phyloP scores from a whole-genome alignment of 202 grass and related monocot species.

The Digitaria exilis region DNA sequence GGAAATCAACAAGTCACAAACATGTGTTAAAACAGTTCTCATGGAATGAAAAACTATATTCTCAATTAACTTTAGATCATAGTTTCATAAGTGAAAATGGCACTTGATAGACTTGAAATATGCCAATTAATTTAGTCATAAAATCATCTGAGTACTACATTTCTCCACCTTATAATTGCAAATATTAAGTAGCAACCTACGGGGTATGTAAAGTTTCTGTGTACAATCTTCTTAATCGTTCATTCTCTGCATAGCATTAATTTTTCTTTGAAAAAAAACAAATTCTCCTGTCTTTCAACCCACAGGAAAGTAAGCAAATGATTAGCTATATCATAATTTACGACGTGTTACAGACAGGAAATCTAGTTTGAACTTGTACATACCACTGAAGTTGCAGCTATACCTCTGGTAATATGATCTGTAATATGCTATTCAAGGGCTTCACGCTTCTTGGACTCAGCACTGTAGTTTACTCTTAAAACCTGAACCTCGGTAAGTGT shows the following conservation, averaged over 20 bases:
- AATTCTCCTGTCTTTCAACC: neutral
- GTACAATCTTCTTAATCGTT: constrained; percentile 62
- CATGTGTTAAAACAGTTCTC: neutral
- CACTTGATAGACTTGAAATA: neutral
- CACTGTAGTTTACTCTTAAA: too few species aligned
- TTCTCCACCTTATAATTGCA: neutral
- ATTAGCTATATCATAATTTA: constrained; percentile 15
- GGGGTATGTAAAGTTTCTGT: constrained; percentile 80
- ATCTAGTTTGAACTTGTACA: neutral
- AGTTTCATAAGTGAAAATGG: constrained; percentile 36
- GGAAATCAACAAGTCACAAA: neutral
- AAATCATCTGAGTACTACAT: constrained; percentile 7
- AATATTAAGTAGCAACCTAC: constrained; percentile 47
- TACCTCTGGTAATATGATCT: constrained; percentile 75
- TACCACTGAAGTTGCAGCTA: neutral
- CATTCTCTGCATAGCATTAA: constrained; percentile 64
- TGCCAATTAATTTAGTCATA: constrained; percentile 1
- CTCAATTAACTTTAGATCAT: neutral
- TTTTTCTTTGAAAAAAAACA: neutral
- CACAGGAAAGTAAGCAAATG: constrained; percentile 20
- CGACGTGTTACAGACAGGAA: neutral
- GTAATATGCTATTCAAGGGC: constrained; percentile 57
- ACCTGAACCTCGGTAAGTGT: constrained; percentile 57
- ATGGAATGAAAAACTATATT: too few species aligned
- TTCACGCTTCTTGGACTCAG: constrained; percentile 65